Evolutionary conservation across 192 early-diverging fungal genomes (phyloP), one percentile per base, ranked within the genome.

Genomic region (Endogone sp.): DNA sequence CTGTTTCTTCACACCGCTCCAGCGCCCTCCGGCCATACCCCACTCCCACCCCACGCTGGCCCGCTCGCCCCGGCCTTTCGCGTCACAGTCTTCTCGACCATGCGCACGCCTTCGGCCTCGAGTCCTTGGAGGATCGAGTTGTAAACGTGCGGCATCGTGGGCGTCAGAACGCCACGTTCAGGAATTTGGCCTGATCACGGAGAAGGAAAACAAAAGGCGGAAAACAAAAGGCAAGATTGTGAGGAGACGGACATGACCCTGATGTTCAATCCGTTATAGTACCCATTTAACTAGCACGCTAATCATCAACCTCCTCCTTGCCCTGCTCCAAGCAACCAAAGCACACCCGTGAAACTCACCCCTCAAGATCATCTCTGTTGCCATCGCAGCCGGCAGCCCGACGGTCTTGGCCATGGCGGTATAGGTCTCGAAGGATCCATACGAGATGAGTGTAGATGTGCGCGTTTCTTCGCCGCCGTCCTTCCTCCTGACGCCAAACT

Each of bases 351-450:
- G 16, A 49, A 6, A 66, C 23, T 60, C 58, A 62, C 79, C 83
- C 63, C 86, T 79, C 25, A 89, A 66, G 65, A 94, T 56, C 71
- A 94, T 79, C 54, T 92, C 87, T 4, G 85, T 81, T 4, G 91
- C 88, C 75, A 94, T 92, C 16, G 90, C 92, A 24, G 86, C 86
- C 0, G 92, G 92, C 9, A 94, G 70, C 0, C 92, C 92, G 0
- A 94, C 92, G 9, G 91, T 92, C 56, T 86, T 89, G 4, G 92
- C 91, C 92, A 94, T 94, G 1, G 92, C 90, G 1, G 91, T 94
- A 30, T 87, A 82, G 0, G 86, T 87, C 64, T 80, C 79, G 64
- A 79, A 72, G 0, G 82, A 64, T 22, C 91, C 92, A 70, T 91
- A 91, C 1, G 79, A 81, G 4, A 90, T 79, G 60, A 93, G 66